Base-by-base conservation (phyloP, 1,139 yeast species). In the Taiozyma onychis region DNA sequence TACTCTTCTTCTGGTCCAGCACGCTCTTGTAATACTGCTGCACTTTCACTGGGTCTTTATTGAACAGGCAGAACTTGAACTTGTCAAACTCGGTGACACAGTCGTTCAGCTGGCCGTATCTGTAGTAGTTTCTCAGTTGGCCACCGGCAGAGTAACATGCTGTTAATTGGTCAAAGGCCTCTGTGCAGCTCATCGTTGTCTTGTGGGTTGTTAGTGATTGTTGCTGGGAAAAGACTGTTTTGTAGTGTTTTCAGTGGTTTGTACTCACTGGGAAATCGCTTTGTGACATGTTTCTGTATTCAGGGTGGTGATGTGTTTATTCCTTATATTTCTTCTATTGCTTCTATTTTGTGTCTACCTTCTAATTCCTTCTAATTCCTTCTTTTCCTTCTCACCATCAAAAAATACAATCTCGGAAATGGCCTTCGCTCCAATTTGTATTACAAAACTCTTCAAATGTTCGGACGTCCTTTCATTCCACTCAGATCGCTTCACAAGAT, bases 131-230 rank as follows among this genome's bases (percentile, higher is more conserved):
- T 55, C 93, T 78, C 32, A 87, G 71, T 65, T 90, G 97, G 1
- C 97, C 97, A 2, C 97, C 97, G 3, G 90, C 64, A 0, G 97
- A 87, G 70, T 88, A 89, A 66, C 98, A 91, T 47, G 81, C 84
- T 46, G 90, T 77, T 39, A 91, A 72, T 62, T 88, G 96, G 66
- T 91, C 96, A 66, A 91, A 83, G 0, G 95, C 95, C 42, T 91
- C 88, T 47, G 85, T 72, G 61, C 90, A 84, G 50, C 78, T 76
- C 87, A 83, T 81, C 37, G 76, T 75, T 39, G 74, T 70, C 70
- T 67, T 44, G 18, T 39, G 21, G 13, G 35, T 22, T 28, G 44
- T 44, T 35, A 39, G 41, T 39, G n/a, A 2, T 11, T n/a, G 24
- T 13, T 10, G 6, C 35, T 27, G 3, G n/a, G 9, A 3, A 26